Percentiles rank a stretch among this genome's conserved stretches.
phyloP scores from a whole-genome alignment of 495 filamentous ascomycete species.

The Xylaria longipes region DNA sequence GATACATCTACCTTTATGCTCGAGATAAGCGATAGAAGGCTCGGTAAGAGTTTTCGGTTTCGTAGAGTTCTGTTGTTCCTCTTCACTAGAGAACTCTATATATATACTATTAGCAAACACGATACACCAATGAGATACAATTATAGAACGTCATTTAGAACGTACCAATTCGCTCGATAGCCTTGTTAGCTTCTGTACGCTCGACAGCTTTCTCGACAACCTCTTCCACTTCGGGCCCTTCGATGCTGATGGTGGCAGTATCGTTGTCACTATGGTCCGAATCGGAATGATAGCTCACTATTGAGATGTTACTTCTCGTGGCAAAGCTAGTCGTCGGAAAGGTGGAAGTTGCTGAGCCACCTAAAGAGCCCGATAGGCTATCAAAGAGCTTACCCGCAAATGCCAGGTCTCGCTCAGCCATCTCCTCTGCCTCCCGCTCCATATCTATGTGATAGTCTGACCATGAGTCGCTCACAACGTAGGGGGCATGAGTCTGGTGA shows the following conservation, averaged over 20 bases:
- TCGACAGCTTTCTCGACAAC: conserved; percentile 25
- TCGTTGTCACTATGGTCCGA: conserved; percentile 8
- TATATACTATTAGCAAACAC: conserved; percentile 18
- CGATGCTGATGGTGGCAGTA: background rate
- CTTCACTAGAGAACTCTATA: conserved; percentile 29
- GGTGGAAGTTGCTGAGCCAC: conserved; percentile 21
- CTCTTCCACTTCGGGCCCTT: conserved; percentile 3
- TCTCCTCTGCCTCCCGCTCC: conserved; percentile 22
- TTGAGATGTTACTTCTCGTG: conserved; percentile 35
- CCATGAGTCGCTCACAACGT: conserved; percentile 18
- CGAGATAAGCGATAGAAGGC: background rate
- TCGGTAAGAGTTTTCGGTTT: background rate
- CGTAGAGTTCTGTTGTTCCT: conserved; percentile 9
- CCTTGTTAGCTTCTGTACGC: conserved; percentile 20
- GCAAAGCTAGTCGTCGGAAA: conserved; percentile 24
- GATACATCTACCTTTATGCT: background rate
- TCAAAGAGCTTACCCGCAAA: conserved; percentile 35
- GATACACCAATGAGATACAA: background rate
- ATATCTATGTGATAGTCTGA: conserved; percentile 2
- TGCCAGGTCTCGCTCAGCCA: conserved; percentile 32
- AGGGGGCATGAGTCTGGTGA: background rate
- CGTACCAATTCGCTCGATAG: conserved; percentile 28
- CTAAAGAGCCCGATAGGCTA: conserved; percentile 20
- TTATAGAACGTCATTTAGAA: background rate
- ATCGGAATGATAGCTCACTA: conserved; percentile 31